Conservation (phyloP, 805 yeast genomes). For the Saccharomyces mikatae region DNA sequence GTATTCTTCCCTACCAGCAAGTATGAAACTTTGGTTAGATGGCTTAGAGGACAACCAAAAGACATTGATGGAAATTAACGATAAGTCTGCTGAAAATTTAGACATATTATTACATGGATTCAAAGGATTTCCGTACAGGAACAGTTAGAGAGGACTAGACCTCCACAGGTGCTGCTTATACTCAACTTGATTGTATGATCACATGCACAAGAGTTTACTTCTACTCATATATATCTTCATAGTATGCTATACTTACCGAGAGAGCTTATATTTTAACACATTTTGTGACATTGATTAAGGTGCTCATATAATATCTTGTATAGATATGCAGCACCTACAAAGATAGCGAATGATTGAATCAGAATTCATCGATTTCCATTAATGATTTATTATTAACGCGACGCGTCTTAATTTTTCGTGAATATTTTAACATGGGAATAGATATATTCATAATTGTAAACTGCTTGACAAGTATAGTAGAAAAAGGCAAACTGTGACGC, state of each 20-base stretch:
- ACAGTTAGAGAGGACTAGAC: background rate
- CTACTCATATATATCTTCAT: background rate
- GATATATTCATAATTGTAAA: background rate
- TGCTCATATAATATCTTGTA: background rate
- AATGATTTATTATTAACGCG: background rate
- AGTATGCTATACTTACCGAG: background rate
- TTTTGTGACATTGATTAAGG: background rate
- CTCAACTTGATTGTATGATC: background rate
- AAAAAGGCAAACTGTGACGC: background rate
- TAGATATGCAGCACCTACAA: background rate
- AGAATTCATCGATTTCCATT: background rate
- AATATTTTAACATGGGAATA: background rate
- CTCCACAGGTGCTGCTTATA: background rate
- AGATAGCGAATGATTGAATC: too few species aligned
- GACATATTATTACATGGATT: constrained; percentile 24
- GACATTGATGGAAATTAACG: constrained; percentile 1
- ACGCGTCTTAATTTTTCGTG: background rate
- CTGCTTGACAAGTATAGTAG: background rate
- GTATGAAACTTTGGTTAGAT: constrained; percentile 15
- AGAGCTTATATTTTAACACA: background rate
- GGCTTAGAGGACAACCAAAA: constrained; percentile 1
- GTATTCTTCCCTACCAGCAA: constrained; percentile 11
- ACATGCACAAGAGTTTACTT: background rate
- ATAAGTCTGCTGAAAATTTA: constrained; percentile 8
- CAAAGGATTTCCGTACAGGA: constrained; percentile 9